A percentile compares a stretch with the other conserved stretches of the same genome.
These are phyloP conservation scores for Aspergillus oerlinghausenensis DNA, from an alignment of 2,329 filamentous ascomycete genomes.

Conservation along the genomic window DNA sequence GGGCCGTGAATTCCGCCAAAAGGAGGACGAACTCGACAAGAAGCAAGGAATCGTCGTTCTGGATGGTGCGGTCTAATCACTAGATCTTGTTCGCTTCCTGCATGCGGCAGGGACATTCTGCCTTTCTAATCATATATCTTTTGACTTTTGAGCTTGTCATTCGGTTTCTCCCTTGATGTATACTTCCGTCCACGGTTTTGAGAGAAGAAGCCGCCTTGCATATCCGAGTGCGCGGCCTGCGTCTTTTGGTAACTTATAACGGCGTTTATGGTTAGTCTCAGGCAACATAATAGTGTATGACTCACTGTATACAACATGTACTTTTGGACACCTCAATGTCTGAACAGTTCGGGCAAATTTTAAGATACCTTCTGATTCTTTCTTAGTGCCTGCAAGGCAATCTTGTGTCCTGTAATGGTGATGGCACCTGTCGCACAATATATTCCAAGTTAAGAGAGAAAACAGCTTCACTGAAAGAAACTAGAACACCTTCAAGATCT, in stretches of 20 bases:
- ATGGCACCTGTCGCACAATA: neutral
- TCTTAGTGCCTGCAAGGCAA: neutral
- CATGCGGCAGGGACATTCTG: neutral
- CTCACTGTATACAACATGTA: neutral
- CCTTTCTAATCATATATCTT: neutral
- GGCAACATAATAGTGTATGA: neutral
- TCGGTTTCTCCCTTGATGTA: neutral
- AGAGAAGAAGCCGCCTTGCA: neutral
- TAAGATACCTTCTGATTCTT: neutral
- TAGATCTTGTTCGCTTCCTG: neutral
- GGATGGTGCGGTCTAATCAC: slow-evolving; percentile 6
- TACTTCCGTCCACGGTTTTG: neutral
- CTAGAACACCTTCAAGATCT: neutral
- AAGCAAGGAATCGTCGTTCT: slow-evolving; percentile 35
- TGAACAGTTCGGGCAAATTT: neutral
- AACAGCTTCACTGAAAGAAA: neutral
- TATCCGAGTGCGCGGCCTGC: neutral
- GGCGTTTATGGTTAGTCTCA: neutral
- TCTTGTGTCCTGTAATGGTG: neutral
- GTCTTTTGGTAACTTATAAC: neutral
- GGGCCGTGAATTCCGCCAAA: slow-evolving; percentile 57
- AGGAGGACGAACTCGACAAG: slow-evolving; percentile 51
- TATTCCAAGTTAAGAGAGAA: neutral
- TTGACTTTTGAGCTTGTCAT: neutral
- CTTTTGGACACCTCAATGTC: neutral